A percentile compares a stretch with the other conserved stretches of the same genome.
Conservation (phyloP, 441 rosid genomes). For the Gossypium gossypioides region DNA sequence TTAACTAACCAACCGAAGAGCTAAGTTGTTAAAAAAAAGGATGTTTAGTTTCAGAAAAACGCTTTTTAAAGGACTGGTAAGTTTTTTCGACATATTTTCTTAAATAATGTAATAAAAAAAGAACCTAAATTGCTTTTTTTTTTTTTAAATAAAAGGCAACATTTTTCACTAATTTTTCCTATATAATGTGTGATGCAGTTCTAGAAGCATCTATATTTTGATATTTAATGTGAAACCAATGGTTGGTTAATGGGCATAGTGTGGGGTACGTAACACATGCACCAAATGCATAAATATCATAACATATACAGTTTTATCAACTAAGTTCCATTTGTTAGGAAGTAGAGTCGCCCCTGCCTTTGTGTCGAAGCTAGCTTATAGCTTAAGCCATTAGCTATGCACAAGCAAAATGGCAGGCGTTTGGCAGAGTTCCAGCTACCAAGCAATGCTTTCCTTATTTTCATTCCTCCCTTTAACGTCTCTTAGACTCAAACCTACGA, state of each 20-base stretch:
- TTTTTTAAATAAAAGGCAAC: too few species aligned
- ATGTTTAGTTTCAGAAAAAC: too few species aligned
- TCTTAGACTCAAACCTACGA: constrained; percentile 63
- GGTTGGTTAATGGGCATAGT: neutral
- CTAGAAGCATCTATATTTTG: neutral
- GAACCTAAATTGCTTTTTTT: too few species aligned
- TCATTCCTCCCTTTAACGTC: constrained; percentile 29
- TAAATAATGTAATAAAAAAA: too few species aligned
- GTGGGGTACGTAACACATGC: constrained; percentile 16
- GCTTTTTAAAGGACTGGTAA: too few species aligned
- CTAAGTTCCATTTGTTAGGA: too few species aligned
- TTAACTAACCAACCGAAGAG: too few species aligned
- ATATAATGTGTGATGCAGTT: neutral
- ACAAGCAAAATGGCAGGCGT: neutral
- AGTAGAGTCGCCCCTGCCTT: constrained; percentile 16
- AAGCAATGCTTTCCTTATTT: constrained; percentile 11
- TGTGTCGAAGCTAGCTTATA: constrained; percentile 24
- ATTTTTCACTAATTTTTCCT: too few species aligned
- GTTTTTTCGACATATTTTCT: too few species aligned
- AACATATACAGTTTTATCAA: too few species aligned
- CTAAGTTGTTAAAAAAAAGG: too few species aligned
- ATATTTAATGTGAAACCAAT: too few species aligned
- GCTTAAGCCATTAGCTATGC: neutral
- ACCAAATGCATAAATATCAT: neutral
- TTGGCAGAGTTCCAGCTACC: constrained; percentile 8